These are phyloP conservation scores for Pseudoneurospora amorphoporcata DNA, from an alignment of 495 filamentous ascomycete species.

Conservation along the genomic window DNA sequence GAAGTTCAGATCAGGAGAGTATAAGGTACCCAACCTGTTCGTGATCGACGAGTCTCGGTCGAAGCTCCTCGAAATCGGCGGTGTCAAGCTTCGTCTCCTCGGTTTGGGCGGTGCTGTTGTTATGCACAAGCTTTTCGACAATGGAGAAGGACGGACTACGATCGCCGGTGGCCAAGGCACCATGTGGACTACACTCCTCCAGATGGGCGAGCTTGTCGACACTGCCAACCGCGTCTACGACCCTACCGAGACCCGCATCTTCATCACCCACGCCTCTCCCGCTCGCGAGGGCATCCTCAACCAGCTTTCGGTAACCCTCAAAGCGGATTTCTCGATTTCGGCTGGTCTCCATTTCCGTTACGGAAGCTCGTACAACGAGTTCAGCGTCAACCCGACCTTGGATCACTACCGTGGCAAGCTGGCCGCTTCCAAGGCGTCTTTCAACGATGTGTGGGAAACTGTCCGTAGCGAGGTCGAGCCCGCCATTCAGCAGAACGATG, in stretches of 20 bases:
- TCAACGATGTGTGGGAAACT: slow-evolving; percentile 99
- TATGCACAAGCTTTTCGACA: slow-evolving; percentile 99
- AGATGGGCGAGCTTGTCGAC: slow-evolving; percentile 98
- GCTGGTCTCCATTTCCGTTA: slow-evolving; percentile 98
- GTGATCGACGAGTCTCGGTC: slow-evolving; percentile 98
- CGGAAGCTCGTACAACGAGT: slow-evolving; percentile 98
- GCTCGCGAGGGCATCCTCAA: slow-evolving; percentile 95
- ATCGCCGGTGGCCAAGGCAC: slow-evolving; percentile 98
- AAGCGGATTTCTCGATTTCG: slow-evolving; percentile 97
- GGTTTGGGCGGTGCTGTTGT: slow-evolving; percentile 94
- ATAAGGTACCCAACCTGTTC: slow-evolving; percentile 94
- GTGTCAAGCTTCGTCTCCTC: slow-evolving; percentile 89
- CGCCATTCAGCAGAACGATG: slow-evolving; percentile 83
- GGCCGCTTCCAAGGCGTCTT: slow-evolving; percentile 96
- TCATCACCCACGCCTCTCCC: slow-evolving; percentile 94
- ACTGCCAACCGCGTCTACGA: slow-evolving; percentile 98
- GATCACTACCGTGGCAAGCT: slow-evolving; percentile 99
- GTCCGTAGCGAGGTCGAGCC: slow-evolving; percentile 91
- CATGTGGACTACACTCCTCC: slow-evolving; percentile 98
- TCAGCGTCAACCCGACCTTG: slow-evolving; percentile 94
- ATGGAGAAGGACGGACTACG: slow-evolving; percentile 93
- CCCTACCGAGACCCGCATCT: slow-evolving; percentile 94
- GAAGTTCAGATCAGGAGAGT: slow-evolving; percentile 95
- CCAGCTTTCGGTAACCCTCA: slow-evolving; percentile 93
- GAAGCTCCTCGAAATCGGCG: slow-evolving; percentile 83